Base-by-base conservation (phyloP, 805 yeast species). In the Lachancea sp. region DNA sequence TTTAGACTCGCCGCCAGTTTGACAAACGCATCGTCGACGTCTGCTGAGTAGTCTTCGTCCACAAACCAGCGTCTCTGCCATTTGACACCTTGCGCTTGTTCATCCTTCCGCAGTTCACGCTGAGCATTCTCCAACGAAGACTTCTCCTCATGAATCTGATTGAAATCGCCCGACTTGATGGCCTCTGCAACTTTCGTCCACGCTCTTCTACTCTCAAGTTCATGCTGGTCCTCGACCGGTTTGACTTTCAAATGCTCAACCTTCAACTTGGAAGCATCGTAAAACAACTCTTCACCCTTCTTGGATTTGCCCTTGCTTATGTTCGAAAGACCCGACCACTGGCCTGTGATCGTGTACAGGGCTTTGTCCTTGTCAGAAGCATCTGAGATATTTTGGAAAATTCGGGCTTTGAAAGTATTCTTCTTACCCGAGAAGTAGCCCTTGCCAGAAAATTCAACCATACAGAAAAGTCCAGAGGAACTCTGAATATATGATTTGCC, bases 361-460 rank as follows among this genome's bases (percentile, higher is more conserved):
- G 95, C 86, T 48, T 79, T 78, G 29, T 75, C 78, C 46, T 70
- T 69, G 52, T 76, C 77, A 45, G 70, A 60, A n/a, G 75, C 70
- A n/a, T 75, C 69, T 22, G 68, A 66, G 42, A 65, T 57, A 59
- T 76, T 77, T 55, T 74, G 75, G 62, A 62, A 85, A 49, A 93
- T 73, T 59, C 91, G 77, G 20, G 95, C 95, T 68, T 90, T 93
- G 70, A 84, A 88, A 15, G 89, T 68, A 69, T 93, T 90, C 72
- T 90, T 91, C 73, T 90, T 91, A 57, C 99, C 99, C 17, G 88
- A 77, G 61, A 93, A 88, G 70, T 89, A 93, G 27, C 99, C 99
- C 66, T 93, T 81, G 29, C 99, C 99, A 32, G 85, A 74, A 67
- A 77, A 93, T 57, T 86, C 95, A 48, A 93, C 69, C 26, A 75